phyloP scores from a whole-genome alignment of 2,329 filamentous ascomycete species.

The Sporothrix brasiliensis region DNA sequence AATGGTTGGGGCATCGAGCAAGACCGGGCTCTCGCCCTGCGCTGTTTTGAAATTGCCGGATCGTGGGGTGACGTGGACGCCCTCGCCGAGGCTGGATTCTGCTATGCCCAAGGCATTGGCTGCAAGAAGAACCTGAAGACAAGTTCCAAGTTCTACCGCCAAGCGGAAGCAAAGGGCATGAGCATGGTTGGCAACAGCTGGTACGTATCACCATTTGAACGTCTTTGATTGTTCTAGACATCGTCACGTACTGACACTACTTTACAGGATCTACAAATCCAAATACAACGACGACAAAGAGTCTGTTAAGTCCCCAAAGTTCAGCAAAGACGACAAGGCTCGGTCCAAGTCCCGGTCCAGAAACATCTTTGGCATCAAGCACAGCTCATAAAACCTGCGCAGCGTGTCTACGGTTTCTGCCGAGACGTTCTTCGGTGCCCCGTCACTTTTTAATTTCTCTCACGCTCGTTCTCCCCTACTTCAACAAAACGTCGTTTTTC shows the following conservation, averaged over 20 bases:
- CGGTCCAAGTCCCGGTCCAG: constrained; percentile 77
- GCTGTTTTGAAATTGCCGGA: constrained; percentile 95
- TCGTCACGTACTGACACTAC: constrained; percentile 26
- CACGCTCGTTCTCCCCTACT: constrained; percentile 33
- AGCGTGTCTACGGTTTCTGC: neutral
- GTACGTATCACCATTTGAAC: constrained; percentile 57
- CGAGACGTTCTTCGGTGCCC: neutral
- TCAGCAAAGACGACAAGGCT: constrained; percentile 69
- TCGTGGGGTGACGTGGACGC: constrained; percentile 96
- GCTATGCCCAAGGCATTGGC: constrained; percentile 89
- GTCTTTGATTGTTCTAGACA: neutral
- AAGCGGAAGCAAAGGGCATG: constrained; percentile 90
- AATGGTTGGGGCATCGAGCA: constrained; percentile 97
- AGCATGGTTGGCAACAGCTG: constrained; percentile 98
- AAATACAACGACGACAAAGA: constrained; percentile 76
- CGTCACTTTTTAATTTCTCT: constrained; percentile 25
- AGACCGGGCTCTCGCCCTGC: constrained; percentile 81
- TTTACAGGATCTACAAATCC: constrained; percentile 85
- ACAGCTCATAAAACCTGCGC: constrained; percentile 27
- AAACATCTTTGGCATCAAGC: constrained; percentile 63
- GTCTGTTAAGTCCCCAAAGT: constrained; percentile 46
- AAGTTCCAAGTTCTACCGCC: constrained; percentile 85
- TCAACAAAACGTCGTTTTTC: constrained; percentile 23
- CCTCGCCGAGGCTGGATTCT: constrained; percentile 90
- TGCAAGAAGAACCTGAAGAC: constrained; percentile 97